Conservation (phyloP, 176 grass and related monocot species). For the Zizania latifolia region DNA sequence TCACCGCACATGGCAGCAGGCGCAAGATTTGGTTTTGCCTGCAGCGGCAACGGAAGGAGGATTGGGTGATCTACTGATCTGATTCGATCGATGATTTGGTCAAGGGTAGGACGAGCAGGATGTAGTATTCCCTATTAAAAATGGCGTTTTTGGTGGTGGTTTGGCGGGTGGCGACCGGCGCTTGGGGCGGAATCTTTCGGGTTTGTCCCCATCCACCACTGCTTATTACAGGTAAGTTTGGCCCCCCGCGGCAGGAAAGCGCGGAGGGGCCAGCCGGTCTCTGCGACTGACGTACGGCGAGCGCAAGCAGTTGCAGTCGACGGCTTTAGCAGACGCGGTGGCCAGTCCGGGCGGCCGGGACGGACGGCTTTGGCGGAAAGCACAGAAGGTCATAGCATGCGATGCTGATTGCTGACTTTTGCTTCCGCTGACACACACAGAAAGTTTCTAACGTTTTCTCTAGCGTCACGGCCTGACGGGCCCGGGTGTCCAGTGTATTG, state of each 20-base stretch:
- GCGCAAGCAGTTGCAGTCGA: no score
- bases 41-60: background rate
- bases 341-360: no score
- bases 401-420: background rate
- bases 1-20: conserved; percentile 39
- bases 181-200: conserved; percentile 2
- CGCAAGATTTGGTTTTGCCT: background rate
- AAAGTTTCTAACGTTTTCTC: no score
- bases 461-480: background rate
- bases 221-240: background rate
- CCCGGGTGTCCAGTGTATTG: no score
- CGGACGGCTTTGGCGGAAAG: background rate
- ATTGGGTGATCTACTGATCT: background rate
- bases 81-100: background rate
- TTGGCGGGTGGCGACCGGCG: conserved; percentile 24
- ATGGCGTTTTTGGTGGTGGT: conserved; percentile 1
- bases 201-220: background rate
- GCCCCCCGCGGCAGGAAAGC: background rate
- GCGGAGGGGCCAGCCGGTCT: background rate
- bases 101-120: background rate
- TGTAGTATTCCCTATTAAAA: background rate
- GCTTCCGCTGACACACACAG: background rate
- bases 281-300: background rate
- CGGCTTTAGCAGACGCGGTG: background rate
- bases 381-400: background rate